Evolutionary conservation across 1,284 basidiomycete genomes (phyloP).

Genomic region (Bjerkandera adusta): DNA sequence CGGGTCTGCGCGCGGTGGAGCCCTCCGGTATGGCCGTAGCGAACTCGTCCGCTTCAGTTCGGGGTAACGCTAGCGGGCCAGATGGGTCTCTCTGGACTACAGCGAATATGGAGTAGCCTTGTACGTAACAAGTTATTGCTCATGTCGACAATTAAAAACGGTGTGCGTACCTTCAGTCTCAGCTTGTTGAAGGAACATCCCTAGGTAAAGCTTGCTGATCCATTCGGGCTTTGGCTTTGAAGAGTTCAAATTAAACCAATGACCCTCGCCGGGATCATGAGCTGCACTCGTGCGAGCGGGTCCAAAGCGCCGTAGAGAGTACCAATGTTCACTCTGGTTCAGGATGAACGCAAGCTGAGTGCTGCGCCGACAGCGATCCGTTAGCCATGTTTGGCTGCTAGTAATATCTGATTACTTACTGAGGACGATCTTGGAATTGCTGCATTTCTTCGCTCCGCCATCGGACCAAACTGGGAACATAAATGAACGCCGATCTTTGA

Average conservation of each 20-base stretch:
- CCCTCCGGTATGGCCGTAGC: constrained; percentile 59
- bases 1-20: constrained; percentile 20
- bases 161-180: constrained; percentile 69
- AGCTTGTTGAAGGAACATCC: constrained; percentile 85
- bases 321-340: constrained; percentile 88
- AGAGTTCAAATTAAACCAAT: constrained; percentile 94
- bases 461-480: constrained; percentile 62
- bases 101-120: constrained; percentile 90
- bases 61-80: constrained; percentile 49
- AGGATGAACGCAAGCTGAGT: constrained; percentile 87
- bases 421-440: constrained; percentile 71
- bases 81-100: constrained; percentile 57
- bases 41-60: constrained; percentile 62
- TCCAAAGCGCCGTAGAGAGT: constrained; percentile 83
- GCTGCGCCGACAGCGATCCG: constrained; percentile 40
- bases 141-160: no score
- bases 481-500: no score
- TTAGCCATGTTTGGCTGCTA: no score
- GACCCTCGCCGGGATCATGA: constrained; percentile 50
- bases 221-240: constrained; percentile 72
- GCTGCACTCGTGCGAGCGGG: constrained; percentile 36
- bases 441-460: constrained; percentile 88
- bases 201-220: constrained; percentile 81
- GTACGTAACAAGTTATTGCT: no score
- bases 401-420: constrained; percentile 47